phyloP scores from a whole-genome alignment of 2,329 filamentous ascomycete genomes.

The Leptographium galeiforme region DNA sequence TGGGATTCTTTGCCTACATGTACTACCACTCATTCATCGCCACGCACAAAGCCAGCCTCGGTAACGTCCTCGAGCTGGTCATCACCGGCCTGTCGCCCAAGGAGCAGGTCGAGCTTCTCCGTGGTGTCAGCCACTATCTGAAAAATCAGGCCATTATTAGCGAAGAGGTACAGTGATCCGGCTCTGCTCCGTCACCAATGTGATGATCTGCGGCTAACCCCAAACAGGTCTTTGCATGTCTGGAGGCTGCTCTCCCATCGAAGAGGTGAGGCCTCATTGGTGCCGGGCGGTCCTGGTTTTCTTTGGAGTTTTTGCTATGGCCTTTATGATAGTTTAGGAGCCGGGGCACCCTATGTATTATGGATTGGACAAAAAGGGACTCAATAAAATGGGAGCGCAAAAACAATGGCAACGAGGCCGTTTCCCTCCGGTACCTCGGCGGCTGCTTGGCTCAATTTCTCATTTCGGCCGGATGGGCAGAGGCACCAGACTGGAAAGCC shows the following conservation, averaged over 20 bases:
- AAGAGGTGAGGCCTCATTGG: constrained; percentile 6
- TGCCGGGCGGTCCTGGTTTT: not conserved
- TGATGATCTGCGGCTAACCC: constrained; percentile 1
- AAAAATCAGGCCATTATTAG: constrained; percentile 45
- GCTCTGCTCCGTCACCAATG: constrained; percentile 2
- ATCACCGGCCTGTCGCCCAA: constrained; percentile 80
- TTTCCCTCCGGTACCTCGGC: too few relatives aligned
- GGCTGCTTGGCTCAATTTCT: not conserved
- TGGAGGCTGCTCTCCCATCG: constrained; percentile 11
- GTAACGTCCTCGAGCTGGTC: constrained; percentile 76
- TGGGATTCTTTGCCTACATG: constrained; percentile 97
- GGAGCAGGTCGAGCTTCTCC: constrained; percentile 75
- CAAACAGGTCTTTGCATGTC: constrained; percentile 9
- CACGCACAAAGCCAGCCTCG: constrained; percentile 70
- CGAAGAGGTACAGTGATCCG: constrained; percentile 18
- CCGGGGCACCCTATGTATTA: constrained; percentile 3
- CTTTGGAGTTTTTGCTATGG: not conserved
- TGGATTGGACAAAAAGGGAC: constrained; percentile 4
- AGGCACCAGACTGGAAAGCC: too few relatives aligned
- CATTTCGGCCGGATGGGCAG: not conserved
- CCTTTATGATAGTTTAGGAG: constrained; percentile 1
- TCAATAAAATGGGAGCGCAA: not conserved
- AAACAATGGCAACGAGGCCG: not conserved
- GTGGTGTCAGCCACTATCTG: constrained; percentile 48
- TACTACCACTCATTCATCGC: constrained; percentile 98